Evolutionary conservation across 1,284 basidiomycete genomes (phyloP).

Genomic region (Xerocomus minutiporus): DNA sequence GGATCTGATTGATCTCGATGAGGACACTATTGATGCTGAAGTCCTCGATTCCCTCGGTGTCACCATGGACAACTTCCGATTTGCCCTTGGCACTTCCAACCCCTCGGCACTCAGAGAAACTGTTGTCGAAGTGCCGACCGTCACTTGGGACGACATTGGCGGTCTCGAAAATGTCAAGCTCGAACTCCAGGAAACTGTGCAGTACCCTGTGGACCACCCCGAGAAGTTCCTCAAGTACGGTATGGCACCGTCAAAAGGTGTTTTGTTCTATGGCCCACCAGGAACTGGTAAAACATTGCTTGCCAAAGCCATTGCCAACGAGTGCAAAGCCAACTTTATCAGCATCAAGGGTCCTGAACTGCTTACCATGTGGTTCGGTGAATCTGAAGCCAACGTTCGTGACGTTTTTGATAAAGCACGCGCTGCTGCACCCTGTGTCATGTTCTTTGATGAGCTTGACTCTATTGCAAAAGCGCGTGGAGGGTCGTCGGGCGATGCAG

Average conservation of each 20-base stretch:
- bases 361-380: conserved; percentile 99
- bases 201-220: conserved; percentile 99
- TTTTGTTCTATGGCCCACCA: conserved; percentile 94
- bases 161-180: conserved; percentile 99
- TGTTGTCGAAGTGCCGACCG: conserved; percentile 85
- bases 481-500: conserved; percentile 76
- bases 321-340: conserved; percentile 99
- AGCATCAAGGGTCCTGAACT: conserved; percentile 96
- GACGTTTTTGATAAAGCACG: conserved; percentile 99
- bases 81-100: conserved; percentile 81
- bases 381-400: conserved; percentile 98
- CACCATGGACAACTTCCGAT: conserved; percentile 91
- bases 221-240: conserved; percentile 99
- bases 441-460: conserved; percentile 99
- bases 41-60: conserved; percentile 85
- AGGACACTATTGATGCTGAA: conserved; percentile 86
- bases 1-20: conserved; percentile 81
- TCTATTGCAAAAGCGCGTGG: conserved; percentile 98
- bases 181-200: conserved; percentile 98
- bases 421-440: conserved; percentile 97
- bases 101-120: conserved; percentile 86
- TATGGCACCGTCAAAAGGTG: conserved; percentile 98
- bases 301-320: conserved; percentile 97
- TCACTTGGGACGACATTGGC: conserved; percentile 99
- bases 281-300: conserved; percentile 96